Evolutionary conservation across 1,284 basidiomycete species (phyloP).

Genomic region (Puccinia brachypodii): DNA sequence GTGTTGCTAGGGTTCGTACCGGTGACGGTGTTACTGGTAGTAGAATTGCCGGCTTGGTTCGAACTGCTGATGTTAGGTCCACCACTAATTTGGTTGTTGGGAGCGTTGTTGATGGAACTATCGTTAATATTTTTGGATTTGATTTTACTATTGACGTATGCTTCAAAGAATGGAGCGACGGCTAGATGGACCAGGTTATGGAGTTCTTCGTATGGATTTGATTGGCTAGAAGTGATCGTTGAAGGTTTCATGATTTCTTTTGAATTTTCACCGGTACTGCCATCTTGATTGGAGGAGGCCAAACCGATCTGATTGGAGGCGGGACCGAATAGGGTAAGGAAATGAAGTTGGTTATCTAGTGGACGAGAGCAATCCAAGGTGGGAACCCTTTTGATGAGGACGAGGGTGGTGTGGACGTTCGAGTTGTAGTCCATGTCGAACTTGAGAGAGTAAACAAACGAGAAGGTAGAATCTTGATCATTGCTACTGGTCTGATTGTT

Average conservation of each 20-base stretch:
- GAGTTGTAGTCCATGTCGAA: slow-evolving; percentile 76
- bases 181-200: slow-evolving; percentile 95
- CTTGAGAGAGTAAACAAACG: slow-evolving; percentile 69
- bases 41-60: background rate
- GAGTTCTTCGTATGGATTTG: slow-evolving; percentile 85
- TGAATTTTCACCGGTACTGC: slow-evolving; percentile 44
- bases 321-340: slow-evolving; percentile 87
- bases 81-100: slow-evolving; percentile 5
- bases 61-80: slow-evolving; percentile 18
- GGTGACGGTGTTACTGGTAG: background rate
- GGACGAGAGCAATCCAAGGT: slow-evolving; percentile 76
- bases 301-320: slow-evolving; percentile 62
- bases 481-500: background rate
- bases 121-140: slow-evolving; percentile 41
- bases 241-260: slow-evolving; percentile 51
- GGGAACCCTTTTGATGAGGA: slow-evolving; percentile 87
- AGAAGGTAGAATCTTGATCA: slow-evolving; percentile 29
- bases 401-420: slow-evolving; percentile 79
- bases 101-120: slow-evolving; percentile 49
- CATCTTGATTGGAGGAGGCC: slow-evolving; percentile 27
- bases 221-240: slow-evolving; percentile 56
- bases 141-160: slow-evolving; percentile 70
- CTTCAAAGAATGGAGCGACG: slow-evolving; percentile 97
- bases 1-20: slow-evolving; percentile 31
- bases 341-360: slow-evolving; percentile 81